Evolutionary conservation across 768 basidiomycete genomes (phyloP).

Genomic region (Rhodosporidiobolus odoratus): DNA sequence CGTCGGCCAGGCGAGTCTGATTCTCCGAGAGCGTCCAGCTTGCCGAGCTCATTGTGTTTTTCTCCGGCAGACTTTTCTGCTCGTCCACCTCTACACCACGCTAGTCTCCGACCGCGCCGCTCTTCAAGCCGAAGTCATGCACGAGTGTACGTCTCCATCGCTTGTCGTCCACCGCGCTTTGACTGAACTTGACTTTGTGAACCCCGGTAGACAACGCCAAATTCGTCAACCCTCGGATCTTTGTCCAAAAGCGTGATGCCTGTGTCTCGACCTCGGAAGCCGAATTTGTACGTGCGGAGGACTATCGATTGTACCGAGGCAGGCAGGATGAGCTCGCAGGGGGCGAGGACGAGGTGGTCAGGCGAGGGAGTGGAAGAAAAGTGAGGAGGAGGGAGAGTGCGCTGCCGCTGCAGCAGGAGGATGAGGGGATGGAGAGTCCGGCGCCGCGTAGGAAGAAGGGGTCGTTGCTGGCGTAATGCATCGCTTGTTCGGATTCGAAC

Average conservation of each 20-base stretch:
- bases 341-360: background rate
- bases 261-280: constrained; percentile 22
- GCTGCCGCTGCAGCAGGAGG: too few species aligned
- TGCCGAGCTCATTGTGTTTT: background rate
- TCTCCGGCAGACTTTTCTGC: constrained; percentile 22
- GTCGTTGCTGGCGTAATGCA: background rate
- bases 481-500: background rate
- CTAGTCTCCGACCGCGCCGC: constrained; percentile 31
- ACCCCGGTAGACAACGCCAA: constrained; percentile 38
- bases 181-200: too few species aligned
- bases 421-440: constrained; percentile 3
- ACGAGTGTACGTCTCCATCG: too few species aligned
- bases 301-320: background rate
- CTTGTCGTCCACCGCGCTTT: too few species aligned
- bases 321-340: background rate
- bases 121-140: constrained; percentile 36
- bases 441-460: constrained; percentile 15
- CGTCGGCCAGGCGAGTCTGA: constrained; percentile 18
- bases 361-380: constrained; percentile 7
- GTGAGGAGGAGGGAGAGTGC: constrained; percentile 1
- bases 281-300: constrained; percentile 10
- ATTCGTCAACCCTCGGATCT: constrained; percentile 34
- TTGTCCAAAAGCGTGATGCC: constrained; percentile 24
- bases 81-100: constrained; percentile 33
- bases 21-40: background rate